Base-by-base conservation (phyloP, 2,329 filamentous ascomycete genomes). In the Colletotrichum cuscutae region DNA sequence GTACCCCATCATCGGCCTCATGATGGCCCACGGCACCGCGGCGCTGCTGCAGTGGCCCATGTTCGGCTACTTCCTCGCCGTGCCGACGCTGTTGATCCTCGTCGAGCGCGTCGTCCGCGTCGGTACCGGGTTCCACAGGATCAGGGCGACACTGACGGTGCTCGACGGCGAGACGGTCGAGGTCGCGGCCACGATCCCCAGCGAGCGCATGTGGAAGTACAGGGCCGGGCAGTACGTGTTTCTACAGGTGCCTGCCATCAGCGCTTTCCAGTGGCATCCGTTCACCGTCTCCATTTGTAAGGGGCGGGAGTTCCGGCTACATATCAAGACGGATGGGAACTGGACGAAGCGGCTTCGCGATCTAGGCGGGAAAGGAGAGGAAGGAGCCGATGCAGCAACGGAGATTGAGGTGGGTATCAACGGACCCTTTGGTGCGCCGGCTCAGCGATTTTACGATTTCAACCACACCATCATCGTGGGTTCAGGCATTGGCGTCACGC, bases 301-400 rank as follows among this genome's bases (percentile, higher is more conserved):
- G 15, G 87, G 85, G 0, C 85, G 86, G 30, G 82, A 84, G 37
- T 84, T 90, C 79, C 85, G 86, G 77, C 77, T 90, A 0, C 88
- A 90, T 75, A 89, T 90, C 81, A 90, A 90, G 77, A 87, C 86
- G 3, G 87, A 89, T 58, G 89, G 89, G 0, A 84, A 90, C 77
- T 90, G 88, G 88, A 90, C 88, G 0, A 80, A 80, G 4, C 80
- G 79, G 58, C 80, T 90, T 1, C 82, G 85, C 11, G 79, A 84
- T 0, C 76, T 89, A 5, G 84, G 82, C 0, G 81, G 81, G 2
- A 79, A 81, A 2, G 75, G 76, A 2, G 79, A 80, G 0, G 8
- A 1, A 11, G 42, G 1, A 19, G 42, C 42, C 15, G 42, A 19
- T 49, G 42, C 42, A 0, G 32, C 35, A 28, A 78, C 79, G 0